Evolutionary conservation across 176 grass and related monocot genomes (phyloP).

Genomic region (Aegilops tauschii): DNA sequence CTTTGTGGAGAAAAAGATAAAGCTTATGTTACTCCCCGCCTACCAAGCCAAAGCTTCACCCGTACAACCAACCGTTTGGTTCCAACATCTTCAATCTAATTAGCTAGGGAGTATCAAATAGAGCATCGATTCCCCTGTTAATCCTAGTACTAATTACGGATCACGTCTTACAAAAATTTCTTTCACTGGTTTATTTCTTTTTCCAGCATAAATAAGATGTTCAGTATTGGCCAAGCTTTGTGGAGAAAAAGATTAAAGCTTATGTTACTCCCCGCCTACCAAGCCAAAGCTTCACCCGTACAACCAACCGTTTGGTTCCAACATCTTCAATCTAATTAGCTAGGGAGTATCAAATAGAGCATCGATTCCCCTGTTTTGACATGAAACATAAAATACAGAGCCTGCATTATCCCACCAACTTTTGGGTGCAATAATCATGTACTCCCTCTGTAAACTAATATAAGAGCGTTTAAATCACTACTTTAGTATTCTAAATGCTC

Average conservation of each 20-base stretch:
- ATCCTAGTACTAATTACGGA: not conserved
- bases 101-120: no score
- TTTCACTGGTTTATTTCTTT: not conserved
- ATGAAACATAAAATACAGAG: conserved; percentile 19
- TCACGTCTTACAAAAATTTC: not conserved
- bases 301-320: conserved; percentile 25
- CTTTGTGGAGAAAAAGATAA: conserved; percentile 12
- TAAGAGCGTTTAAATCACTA: no score
- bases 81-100: no score
- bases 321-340: conserved; percentile 33
- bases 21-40: not conserved
- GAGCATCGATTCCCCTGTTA: no score
- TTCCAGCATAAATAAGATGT: not conserved
- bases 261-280: not conserved
- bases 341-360: conserved; percentile 4
- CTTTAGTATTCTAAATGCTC: no score
- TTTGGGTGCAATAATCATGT: conserved; percentile 29
- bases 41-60: no score
- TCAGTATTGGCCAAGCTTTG: not conserved
- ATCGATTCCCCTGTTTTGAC: conserved; percentile 11
- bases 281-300: conserved; percentile 28
- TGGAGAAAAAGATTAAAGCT: conserved; percentile 14
- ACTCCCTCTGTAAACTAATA: no score
- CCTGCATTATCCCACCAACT: conserved; percentile 25
- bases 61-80: no score